These are phyloP conservation scores for Emergomyces africanus DNA, from an alignment of 2,329 filamentous ascomycete species.

Conservation along the genomic window DNA sequence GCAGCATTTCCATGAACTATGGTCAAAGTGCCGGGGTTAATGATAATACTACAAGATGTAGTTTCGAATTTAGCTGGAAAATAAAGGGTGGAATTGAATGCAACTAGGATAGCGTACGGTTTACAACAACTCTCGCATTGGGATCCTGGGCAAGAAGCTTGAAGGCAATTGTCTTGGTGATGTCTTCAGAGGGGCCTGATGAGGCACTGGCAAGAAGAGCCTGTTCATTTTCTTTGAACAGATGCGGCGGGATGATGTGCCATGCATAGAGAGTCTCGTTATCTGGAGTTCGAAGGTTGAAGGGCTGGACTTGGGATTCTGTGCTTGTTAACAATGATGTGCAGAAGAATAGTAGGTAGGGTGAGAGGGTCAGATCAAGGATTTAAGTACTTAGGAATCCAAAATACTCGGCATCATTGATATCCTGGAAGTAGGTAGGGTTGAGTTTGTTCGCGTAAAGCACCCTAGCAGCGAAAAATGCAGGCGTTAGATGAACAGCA, in stretches of 20 bases:
- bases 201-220: constrained; percentile 42
- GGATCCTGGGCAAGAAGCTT: constrained; percentile 39
- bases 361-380: neutral
- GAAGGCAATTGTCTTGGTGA: constrained; percentile 37
- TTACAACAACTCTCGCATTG: constrained; percentile 42
- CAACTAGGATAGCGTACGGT: constrained; percentile 27
- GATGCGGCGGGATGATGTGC: constrained; percentile 72
- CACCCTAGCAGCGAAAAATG: constrained; percentile 39
- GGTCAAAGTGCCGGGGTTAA: constrained; percentile 5
- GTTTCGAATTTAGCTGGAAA: constrained; percentile 6
- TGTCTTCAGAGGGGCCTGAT: constrained; percentile 39
- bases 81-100: constrained; percentile 7
- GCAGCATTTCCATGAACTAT: constrained; percentile 57
- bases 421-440: constrained; percentile 56
- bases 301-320: constrained; percentile 84
- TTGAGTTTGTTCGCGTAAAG: constrained; percentile 76
- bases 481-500: neutral
- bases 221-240: constrained; percentile 61
- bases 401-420: constrained; percentile 66
- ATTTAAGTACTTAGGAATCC: constrained; percentile 59
- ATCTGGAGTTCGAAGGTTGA: constrained; percentile 62
- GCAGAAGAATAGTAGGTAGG: neutral
- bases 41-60: constrained; percentile 2
- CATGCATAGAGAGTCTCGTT: constrained; percentile 71
- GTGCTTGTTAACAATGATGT: constrained; percentile 8